These are phyloP conservation scores for Theobroma cacao DNA, from an alignment of 345 rosid genomes.

Conservation along the genomic window DNA sequence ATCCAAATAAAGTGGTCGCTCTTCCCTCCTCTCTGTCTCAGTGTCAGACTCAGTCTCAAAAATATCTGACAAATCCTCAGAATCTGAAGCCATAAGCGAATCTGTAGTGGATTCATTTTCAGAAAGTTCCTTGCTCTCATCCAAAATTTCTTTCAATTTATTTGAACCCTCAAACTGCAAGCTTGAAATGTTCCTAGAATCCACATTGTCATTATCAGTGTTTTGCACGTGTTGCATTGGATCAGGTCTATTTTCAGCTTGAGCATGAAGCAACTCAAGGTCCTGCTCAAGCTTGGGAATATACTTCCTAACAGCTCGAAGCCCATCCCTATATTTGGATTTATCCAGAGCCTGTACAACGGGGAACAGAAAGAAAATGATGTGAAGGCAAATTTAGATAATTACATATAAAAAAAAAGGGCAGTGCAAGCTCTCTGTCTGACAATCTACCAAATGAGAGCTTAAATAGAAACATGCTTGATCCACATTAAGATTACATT, in stretches of 20 bases:
- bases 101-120: conserved; percentile 45
- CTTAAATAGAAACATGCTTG: conserved; percentile 4
- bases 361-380: conserved; percentile 5
- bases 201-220: conserved; percentile 2
- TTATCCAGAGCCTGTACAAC: conserved; percentile 71
- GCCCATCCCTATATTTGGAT: conserved; percentile 78
- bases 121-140: conserved; percentile 34
- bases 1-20: conserved; percentile 59
- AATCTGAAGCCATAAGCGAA: conserved; percentile 48
- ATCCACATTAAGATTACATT: not conserved
- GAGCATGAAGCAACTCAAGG: conserved; percentile 66
- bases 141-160: conserved; percentile 49
- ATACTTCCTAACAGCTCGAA: conserved; percentile 70
- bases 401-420: not conserved
- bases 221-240: conserved; percentile 24
- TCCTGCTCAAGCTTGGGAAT: conserved; percentile 91
- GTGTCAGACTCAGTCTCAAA: conserved; percentile 76
- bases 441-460: not conserved
- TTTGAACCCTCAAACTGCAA: conserved; percentile 29
- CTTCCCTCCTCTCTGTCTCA: conserved; percentile 44
- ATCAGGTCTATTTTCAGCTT: conserved; percentile 27
- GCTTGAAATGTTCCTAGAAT: conserved; percentile 21
- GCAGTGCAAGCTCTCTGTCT: not conserved
- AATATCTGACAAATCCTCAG: conserved; percentile 78
- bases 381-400: not conserved